Evolutionary conservation across 2,329 filamentous ascomycete genomes (phyloP).

Genomic region (Fusarium papillatum): DNA sequence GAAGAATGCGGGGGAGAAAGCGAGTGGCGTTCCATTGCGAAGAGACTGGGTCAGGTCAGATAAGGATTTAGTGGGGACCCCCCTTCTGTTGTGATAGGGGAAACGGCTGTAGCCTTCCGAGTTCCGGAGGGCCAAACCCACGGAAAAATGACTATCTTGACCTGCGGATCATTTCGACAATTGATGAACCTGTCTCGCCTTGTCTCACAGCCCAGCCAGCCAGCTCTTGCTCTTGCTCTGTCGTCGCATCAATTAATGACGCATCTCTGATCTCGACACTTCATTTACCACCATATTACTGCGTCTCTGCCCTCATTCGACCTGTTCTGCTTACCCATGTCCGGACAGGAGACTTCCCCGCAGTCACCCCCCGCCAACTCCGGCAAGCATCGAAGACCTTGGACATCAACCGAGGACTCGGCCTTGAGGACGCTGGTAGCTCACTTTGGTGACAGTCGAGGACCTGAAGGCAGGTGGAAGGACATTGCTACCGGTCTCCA

Average conservation of each 20-base stretch:
- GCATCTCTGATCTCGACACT: not conserved
- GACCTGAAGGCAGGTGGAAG: constrained; percentile 45
- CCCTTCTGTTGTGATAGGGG: not conserved
- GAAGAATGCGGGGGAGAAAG: not conserved
- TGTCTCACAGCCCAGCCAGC: not conserved
- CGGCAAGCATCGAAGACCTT: constrained; percentile 40
- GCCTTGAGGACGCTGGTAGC: constrained; percentile 43
- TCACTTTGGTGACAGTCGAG: constrained; percentile 44
- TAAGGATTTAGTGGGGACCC: not conserved
- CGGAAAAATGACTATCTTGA: constrained; percentile 5
- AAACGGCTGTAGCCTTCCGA: constrained; percentile 1
- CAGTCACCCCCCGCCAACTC: constrained; percentile 38
- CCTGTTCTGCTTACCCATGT: constrained; percentile 31
- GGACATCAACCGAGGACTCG: constrained; percentile 45
- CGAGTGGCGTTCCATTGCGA: no score
- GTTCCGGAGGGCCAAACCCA: not conserved
- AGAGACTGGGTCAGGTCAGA: not conserved
- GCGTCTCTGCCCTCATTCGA: not conserved
- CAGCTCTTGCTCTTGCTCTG: not conserved
- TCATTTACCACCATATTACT: not conserved
- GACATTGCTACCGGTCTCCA: constrained; percentile 43
- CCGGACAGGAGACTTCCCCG: constrained; percentile 39
- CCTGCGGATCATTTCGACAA: constrained; percentile 3
- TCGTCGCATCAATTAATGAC: constrained; percentile 21
- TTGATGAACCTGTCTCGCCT: not conserved